phyloP scores from a whole-genome alignment of 2,329 filamentous ascomycete genomes.

The Graphilbum fragrans region DNA sequence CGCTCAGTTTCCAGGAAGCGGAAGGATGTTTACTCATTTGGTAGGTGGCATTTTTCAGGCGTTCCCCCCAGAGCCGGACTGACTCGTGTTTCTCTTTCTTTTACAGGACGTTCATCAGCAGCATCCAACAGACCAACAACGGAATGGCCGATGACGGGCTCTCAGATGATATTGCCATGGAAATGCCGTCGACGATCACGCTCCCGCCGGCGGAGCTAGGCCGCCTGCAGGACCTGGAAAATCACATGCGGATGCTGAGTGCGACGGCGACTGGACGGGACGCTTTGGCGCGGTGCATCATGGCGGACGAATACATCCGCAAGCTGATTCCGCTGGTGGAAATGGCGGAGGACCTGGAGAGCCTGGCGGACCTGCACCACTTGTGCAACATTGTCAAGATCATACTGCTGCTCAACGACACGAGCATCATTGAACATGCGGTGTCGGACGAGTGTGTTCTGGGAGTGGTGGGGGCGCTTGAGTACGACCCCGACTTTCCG shows the following conservation, averaged over 20 bases:
- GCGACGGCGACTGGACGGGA: slow-evolving; percentile 67
- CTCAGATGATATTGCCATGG: slow-evolving; percentile 74
- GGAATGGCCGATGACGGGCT: slow-evolving; percentile 62
- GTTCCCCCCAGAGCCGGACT: no score
- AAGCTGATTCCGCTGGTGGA: slow-evolving; percentile 79
- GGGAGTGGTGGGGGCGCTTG: slow-evolving; percentile 87
- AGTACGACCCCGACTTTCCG: slow-evolving; percentile 97
- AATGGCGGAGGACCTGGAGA: slow-evolving; percentile 85
- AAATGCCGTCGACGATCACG: slow-evolving; percentile 56
- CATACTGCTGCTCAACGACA: slow-evolving; percentile 89
- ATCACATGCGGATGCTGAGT: slow-evolving; percentile 68
- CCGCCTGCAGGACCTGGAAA: slow-evolving; percentile 74
- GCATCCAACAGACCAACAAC: slow-evolving; percentile 62
- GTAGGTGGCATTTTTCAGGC: slow-evolving; percentile 38
- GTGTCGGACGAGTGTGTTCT: slow-evolving; percentile 82
- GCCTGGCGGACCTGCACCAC: slow-evolving; percentile 72
- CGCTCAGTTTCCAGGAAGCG: slow-evolving; percentile 92
- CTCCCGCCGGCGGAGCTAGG: slow-evolving; percentile 72
- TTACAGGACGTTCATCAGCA: slow-evolving; percentile 77
- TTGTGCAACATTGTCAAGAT: slow-evolving; percentile 98
- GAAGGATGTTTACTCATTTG: slow-evolving; percentile 90
- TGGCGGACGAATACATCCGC: slow-evolving; percentile 73
- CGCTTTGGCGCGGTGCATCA: slow-evolving; percentile 74
- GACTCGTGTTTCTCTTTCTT: not conserved
- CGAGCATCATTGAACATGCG: slow-evolving; percentile 82